Evolutionary conservation across 2,329 filamentous ascomycete genomes (phyloP).

Genomic region (Fusarium palustre): DNA sequence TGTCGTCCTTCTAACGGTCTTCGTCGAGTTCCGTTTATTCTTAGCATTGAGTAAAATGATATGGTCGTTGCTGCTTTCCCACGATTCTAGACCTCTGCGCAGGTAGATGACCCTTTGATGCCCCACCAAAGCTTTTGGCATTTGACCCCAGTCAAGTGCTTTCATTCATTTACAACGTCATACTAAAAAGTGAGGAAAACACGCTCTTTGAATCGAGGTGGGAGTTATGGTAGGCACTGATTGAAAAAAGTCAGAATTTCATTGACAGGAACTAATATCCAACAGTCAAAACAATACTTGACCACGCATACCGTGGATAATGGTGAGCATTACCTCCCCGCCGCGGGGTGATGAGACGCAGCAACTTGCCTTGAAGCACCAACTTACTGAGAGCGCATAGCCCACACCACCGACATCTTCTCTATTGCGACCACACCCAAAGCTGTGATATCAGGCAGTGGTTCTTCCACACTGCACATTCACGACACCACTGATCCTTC

Average conservation of each 20-base stretch:
- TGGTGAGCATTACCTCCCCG: conserved; percentile 66
- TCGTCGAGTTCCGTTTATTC: not conserved
- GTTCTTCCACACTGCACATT: conserved; percentile 83
- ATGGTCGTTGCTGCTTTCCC: conserved; percentile 3
- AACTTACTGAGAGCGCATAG: conserved; percentile 58
- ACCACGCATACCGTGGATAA: conserved; percentile 91
- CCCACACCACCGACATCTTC: conserved; percentile 87
- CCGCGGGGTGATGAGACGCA: conserved; percentile 32
- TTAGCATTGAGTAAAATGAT: not conserved
- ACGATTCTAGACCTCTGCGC: conserved; percentile 19
- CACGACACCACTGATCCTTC: conserved; percentile 78
- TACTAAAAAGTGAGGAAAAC: conserved; percentile 23
- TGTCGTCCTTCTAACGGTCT: not conserved
- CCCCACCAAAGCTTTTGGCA: conserved; percentile 36
- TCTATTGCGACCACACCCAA: conserved; percentile 80
- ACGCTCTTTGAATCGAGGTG: conserved; percentile 4
- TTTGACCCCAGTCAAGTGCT: conserved; percentile 25
- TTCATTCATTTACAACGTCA: conserved; percentile 47
- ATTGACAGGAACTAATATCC: conserved; percentile 12
- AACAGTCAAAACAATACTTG: conserved; percentile 96
- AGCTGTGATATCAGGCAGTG: conserved; percentile 84
- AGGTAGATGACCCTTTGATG: conserved; percentile 30
- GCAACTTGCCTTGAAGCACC: conserved; percentile 17
- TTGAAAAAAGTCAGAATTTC: not conserved
- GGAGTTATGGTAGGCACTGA: conserved; percentile 46